Base-by-base conservation (phyloP, 1,284 basidiomycete species). In the Ceratobasidium sp. region DNA sequence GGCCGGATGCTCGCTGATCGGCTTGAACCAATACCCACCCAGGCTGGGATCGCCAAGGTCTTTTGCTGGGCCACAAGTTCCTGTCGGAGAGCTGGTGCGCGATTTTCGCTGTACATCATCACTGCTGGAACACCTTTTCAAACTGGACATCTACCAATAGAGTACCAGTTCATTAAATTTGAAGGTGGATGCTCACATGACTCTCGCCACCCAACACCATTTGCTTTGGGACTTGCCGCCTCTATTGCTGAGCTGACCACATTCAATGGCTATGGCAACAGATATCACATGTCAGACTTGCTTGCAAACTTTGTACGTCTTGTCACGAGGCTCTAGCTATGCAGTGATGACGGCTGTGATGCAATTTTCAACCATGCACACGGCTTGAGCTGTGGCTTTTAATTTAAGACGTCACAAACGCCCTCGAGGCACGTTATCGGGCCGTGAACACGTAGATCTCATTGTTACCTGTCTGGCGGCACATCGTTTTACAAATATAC, bases 141-240 rank as follows among this genome's bases (percentile, higher is more conserved):
- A 76, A 46, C 58, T 73, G 8, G 63, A 74, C 7, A 71, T 56
- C 69, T 75, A 73, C 48, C 53, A 61, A 22, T 76, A 65, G 19
- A 54, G 41, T 54, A 72, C 72, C 24, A 66, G 65, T 22, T 54
- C 24, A 5, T 54, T 29, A 4, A 41, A 41, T 41, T 41, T 41
- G 39, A 41, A 8, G 19, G 5, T 22, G 19, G 22, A 8, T 49
- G 48, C 22, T 49, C 48, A 49, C 48, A 49, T 49, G 39, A 41
- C 13, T 41, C 39, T 41, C 39, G 39, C 39, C 39, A 41, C 39
- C 39, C 39, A 13, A 41, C 39, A 41, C 39, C 13, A 7, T 41
- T 7, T 6, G 39, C 7, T 6, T 13, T 41, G 6, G 39, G 39
- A 41, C 39, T 41, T 13, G 39, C 13, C 39, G 39, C 39, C n/a